Percentiles rank a stretch among this genome's conserved stretches.
phyloP scores from a whole-genome alignment of 1,284 basidiomycete species.

The Fomitiporia mediterranea region DNA sequence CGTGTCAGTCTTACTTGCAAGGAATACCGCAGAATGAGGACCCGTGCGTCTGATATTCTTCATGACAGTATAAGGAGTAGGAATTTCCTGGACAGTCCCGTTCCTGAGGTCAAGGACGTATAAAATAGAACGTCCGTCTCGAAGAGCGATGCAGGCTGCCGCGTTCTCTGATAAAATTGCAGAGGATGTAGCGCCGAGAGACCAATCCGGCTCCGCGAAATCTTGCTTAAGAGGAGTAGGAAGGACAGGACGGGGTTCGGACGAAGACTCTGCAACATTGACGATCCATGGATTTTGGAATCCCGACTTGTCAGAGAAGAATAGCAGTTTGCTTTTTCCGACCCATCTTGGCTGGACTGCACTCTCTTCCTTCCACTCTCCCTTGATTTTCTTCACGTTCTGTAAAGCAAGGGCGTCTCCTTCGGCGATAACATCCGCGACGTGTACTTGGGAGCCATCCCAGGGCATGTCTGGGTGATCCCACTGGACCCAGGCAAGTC shows the following conservation, averaged over 20 bases:
- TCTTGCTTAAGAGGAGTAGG: constrained; percentile 46
- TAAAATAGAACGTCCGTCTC: constrained; percentile 44
- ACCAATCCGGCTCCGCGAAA: constrained; percentile 58
- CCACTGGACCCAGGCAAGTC: constrained; percentile 71
- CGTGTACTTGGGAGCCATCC: constrained; percentile 60
- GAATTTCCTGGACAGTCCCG: constrained; percentile 30
- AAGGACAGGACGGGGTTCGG: constrained; percentile 39
- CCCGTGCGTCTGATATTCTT: constrained; percentile 33
- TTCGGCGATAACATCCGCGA: constrained; percentile 39
- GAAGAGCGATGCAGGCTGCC: constrained; percentile 43
- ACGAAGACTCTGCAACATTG: constrained; percentile 14
- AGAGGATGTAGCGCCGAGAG: constrained; percentile 45
- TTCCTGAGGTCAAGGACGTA: constrained; percentile 42
- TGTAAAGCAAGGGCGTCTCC: constrained; percentile 28
- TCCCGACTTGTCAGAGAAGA: constrained; percentile 63
- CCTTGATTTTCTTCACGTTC: constrained; percentile 41
- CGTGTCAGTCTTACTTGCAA: constrained; percentile 41
- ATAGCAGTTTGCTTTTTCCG: constrained; percentile 51
- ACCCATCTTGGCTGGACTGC: constrained; percentile 60
- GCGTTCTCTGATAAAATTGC: constrained; percentile 41
- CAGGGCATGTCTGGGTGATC: constrained; percentile 80
- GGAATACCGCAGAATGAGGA: constrained; percentile 38
- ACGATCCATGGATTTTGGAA: constrained; percentile 64
- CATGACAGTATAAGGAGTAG: constrained; percentile 45
- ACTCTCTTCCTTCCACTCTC: constrained; percentile 44